Percentiles rank a stretch among this genome's conserved stretches.
Evolutionary conservation across 2,329 filamentous ascomycete genomes (phyloP).

Genomic region (Colletotrichum sp.): DNA sequence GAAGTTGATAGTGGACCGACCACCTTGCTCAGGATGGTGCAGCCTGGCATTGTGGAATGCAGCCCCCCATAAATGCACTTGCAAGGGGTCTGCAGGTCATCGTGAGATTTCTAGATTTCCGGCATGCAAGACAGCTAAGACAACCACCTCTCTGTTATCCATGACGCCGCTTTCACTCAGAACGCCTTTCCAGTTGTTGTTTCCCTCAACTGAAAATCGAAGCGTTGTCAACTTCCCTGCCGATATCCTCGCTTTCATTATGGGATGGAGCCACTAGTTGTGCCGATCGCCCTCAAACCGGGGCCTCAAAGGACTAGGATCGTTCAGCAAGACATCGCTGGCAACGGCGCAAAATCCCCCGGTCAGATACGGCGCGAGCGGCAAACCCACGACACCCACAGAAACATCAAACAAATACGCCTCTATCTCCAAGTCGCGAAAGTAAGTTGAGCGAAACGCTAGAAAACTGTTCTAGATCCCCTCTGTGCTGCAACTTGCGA

Average conservation of each 20-base stretch:
- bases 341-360: neutral
- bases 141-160: neutral
- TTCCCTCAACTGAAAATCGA: neutral
- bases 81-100: conserved; percentile 11
- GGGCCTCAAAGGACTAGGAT: neutral
- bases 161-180: neutral
- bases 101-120: neutral
- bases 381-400: neutral
- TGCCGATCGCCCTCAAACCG: neutral
- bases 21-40: neutral
- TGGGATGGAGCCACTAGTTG: neutral
- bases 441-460: neutral
- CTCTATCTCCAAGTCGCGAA: neutral
- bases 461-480: neutral
- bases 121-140: neutral
- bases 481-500: neutral
- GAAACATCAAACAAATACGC: neutral
- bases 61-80: conserved; percentile 2
- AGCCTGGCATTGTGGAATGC: neutral
- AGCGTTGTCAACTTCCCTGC: neutral
- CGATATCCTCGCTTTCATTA: neutral
- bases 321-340: neutral
- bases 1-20: neutral
- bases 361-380: neutral
- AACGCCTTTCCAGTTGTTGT: neutral